These are phyloP conservation scores for Clarireedia monteithiana DNA, from an alignment of 2,329 filamentous ascomycete species.

Conservation along the genomic window DNA sequence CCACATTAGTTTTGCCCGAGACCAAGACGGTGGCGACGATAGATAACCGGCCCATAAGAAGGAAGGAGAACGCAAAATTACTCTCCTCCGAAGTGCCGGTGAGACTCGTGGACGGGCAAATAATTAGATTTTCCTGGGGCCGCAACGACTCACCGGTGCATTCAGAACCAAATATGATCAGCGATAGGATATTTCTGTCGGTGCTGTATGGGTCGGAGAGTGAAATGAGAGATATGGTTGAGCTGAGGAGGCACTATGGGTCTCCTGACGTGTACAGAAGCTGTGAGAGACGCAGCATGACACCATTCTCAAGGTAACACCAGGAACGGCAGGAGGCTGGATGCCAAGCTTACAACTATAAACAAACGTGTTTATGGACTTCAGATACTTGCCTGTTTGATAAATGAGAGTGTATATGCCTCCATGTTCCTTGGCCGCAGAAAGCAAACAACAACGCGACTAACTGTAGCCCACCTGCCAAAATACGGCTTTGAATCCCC, in stretches of 20 bases:
- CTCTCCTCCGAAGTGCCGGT: background rate
- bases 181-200: slow-evolving; percentile 5
- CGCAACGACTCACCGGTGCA: slow-evolving; percentile 5
- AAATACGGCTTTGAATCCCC: too few species aligned
- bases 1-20: slow-evolving; percentile 3
- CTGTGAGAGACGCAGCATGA: too few species aligned
- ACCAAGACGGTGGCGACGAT: background rate
- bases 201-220: slow-evolving; percentile 1
- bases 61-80: background rate
- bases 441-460: too few species aligned
- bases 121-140: slow-evolving; percentile 9
- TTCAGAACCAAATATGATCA: slow-evolving; percentile 6
- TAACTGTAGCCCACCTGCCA: too few species aligned
- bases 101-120: background rate
- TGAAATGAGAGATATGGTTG: background rate
- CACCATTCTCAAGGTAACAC: too few species aligned
- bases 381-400: too few species aligned
- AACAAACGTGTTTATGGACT: too few species aligned
- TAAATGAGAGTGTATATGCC: too few species aligned
- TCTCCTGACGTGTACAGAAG: background rate
- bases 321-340: too few species aligned
- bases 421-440: too few species aligned
- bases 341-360: too few species aligned
- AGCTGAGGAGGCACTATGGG: background rate
- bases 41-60: background rate